Conservation (phyloP, 164 flowering plant genomes). For the Liquidambar formosana region DNA sequence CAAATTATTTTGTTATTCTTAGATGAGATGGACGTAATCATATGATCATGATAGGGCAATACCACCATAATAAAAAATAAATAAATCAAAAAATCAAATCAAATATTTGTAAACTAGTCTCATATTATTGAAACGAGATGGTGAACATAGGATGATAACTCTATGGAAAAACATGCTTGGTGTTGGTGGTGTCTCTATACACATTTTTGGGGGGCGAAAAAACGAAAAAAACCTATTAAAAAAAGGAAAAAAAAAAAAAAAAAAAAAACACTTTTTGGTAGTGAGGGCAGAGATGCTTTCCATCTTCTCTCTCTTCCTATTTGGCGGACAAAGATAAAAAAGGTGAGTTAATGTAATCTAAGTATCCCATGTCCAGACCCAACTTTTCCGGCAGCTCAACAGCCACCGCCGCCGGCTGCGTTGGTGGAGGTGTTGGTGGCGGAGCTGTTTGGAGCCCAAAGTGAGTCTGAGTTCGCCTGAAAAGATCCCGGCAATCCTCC, state of each 20-base stretch:
- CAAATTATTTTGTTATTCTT: too few species aligned
- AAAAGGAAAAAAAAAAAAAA: neutral
- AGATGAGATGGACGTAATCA: too few species aligned
- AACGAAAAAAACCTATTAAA: too few species aligned
- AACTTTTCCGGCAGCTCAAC: neutral
- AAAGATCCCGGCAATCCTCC: neutral
- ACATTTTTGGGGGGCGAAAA: too few species aligned
- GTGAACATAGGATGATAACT: too few species aligned
- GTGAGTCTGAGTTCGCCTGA: neutral
- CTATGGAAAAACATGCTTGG: too few species aligned
- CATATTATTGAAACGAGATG: too few species aligned
- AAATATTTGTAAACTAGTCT: too few species aligned
- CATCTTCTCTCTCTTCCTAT: conserved; percentile 3
- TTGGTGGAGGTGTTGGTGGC: conserved; percentile 6
- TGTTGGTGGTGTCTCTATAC: too few species aligned
- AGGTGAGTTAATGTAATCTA: neutral
- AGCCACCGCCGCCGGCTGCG: conserved; percentile 8
- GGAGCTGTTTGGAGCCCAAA: neutral
- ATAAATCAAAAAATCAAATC: too few species aligned
- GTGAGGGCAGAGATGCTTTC: conserved; percentile 11
- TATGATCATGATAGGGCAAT: too few species aligned
- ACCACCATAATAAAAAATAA: too few species aligned
- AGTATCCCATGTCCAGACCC: neutral
- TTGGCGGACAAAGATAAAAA: neutral
- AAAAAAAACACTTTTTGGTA: neutral